Evolutionary conservation across 306 rosid genomes (phyloP).

Genomic region (Sicyos baderoa): DNA sequence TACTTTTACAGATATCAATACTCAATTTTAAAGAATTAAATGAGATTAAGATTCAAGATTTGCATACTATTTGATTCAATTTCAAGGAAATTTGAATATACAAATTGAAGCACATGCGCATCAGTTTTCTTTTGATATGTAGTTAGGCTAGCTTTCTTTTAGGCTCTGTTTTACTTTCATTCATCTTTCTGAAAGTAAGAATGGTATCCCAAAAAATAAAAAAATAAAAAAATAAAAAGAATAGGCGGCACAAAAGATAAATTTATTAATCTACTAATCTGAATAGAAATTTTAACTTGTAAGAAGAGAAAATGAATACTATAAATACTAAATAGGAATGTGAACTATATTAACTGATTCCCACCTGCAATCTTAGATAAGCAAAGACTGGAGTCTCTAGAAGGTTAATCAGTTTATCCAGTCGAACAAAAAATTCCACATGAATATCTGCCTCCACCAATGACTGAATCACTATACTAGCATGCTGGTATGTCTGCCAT

Average conservation of each 20-base stretch:
- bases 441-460: conserved; percentile 85
- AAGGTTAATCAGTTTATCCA: conserved; percentile 86
- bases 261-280: too few species aligned
- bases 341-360: conserved; percentile 17
- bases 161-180: too few species aligned
- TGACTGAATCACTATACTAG: conserved; percentile 75
- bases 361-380: conserved; percentile 91
- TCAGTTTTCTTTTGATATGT: too few species aligned
- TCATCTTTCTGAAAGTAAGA: too few species aligned
- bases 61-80: background rate
- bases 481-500: conserved; percentile 84
- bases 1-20: background rate
- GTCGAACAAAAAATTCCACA: conserved; percentile 79
- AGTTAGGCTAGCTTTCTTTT: too few species aligned
- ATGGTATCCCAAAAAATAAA: too few species aligned
- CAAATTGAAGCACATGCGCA: too few species aligned
- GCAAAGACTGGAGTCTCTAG: conserved; percentile 90
- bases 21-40: background rate
- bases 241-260: too few species aligned
- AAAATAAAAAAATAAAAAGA: too few species aligned
- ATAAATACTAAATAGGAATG: conserved; percentile 7
- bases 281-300: too few species aligned
- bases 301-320: background rate
- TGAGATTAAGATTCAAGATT: background rate
- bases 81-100: background rate